These are phyloP conservation scores for Xylariaceae sp. DNA, from an alignment of 2,329 filamentous ascomycete genomes.

Conservation along the genomic window DNA sequence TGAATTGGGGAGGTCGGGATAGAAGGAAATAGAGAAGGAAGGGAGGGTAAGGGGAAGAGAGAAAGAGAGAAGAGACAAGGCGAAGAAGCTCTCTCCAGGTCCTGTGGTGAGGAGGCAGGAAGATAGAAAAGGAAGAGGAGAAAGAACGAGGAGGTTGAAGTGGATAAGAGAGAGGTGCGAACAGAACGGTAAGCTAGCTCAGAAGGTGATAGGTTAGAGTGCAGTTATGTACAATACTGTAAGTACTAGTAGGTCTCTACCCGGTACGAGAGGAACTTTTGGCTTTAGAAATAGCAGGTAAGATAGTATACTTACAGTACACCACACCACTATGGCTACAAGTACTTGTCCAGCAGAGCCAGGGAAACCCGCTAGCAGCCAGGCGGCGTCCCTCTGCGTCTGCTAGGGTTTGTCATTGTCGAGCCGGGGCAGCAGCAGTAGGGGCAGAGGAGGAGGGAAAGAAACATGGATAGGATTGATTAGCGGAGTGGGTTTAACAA, in stretches of 20 bases:
- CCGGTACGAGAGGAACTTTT: constrained; percentile 25
- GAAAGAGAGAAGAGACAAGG: constrained; percentile 29
- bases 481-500: constrained; percentile 19
- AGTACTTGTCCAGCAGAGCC: too few relatives aligned
- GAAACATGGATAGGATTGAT: constrained; percentile 24
- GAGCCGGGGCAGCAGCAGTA: too few relatives aligned
- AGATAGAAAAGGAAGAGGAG: constrained; percentile 33
- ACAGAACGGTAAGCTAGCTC: constrained; percentile 40
- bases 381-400: constrained; percentile 2
- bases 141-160: constrained; percentile 33
- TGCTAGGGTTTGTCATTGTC: constrained; percentile 13
- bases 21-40: constrained; percentile 44
- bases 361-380: constrained; percentile 7
- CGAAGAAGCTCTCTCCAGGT: constrained; percentile 27
- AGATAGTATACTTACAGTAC: too few relatives aligned
- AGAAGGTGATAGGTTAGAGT: constrained; percentile 28
- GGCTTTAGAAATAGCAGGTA: background rate
- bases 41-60: constrained; percentile 38
- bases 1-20: constrained; percentile 45
- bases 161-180: constrained; percentile 37
- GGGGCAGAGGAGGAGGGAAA: constrained; percentile 26
- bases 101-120: constrained; percentile 28
- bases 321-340: too few relatives aligned
- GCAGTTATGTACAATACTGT: constrained; percentile 24
- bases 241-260: too few relatives aligned